phyloP scores from a whole-genome alignment of 2,329 filamentous ascomycete species.

The Pyricularia pennisetigena region DNA sequence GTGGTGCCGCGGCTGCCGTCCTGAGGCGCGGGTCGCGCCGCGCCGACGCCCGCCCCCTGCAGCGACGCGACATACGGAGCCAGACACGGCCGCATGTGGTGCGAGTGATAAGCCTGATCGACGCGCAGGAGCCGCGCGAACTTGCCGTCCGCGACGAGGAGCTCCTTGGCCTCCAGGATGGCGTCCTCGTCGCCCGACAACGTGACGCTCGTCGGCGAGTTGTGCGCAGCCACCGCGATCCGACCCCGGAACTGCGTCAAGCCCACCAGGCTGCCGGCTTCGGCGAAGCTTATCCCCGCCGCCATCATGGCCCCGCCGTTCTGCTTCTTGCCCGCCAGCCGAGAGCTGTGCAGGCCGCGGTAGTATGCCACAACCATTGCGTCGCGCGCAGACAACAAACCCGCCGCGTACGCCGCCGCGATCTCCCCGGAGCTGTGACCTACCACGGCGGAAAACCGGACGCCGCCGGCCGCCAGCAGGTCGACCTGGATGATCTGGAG shows the following conservation, averaged over 20 bases:
- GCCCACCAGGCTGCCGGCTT: neutral
- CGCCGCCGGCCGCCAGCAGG: constrained; percentile 14
- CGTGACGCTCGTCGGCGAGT: constrained; percentile 23
- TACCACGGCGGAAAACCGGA: constrained; percentile 16
- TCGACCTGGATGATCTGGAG: constrained; percentile 21
- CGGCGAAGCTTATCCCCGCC: constrained; percentile 18
- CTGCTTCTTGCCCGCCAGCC: constrained; percentile 11
- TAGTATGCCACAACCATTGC: constrained; percentile 14
- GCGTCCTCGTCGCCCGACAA: constrained; percentile 27
- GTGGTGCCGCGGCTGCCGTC: constrained; percentile 19
- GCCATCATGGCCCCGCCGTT: constrained; percentile 28
- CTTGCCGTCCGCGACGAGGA: constrained; percentile 1
- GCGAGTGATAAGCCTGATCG: constrained; percentile 18
- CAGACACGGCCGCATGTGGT: constrained; percentile 11
- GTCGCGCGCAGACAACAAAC: constrained; percentile 10
- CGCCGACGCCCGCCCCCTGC: neutral
- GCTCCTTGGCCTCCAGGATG: constrained; percentile 9
- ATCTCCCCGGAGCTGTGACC: constrained; percentile 27
- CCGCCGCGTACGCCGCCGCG: constrained; percentile 20
- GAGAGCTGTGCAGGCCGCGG: constrained; percentile 9
- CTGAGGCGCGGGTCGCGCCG: constrained; percentile 13
- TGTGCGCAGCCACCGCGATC: neutral
- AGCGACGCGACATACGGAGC: neutral
- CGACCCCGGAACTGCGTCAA: neutral
- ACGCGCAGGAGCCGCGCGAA: constrained; percentile 13